Percentiles rank a stretch among this genome's conserved stretches.
phyloP scores from a whole-genome alignment of 441 rosid species.

The Gossypium trilobum region DNA sequence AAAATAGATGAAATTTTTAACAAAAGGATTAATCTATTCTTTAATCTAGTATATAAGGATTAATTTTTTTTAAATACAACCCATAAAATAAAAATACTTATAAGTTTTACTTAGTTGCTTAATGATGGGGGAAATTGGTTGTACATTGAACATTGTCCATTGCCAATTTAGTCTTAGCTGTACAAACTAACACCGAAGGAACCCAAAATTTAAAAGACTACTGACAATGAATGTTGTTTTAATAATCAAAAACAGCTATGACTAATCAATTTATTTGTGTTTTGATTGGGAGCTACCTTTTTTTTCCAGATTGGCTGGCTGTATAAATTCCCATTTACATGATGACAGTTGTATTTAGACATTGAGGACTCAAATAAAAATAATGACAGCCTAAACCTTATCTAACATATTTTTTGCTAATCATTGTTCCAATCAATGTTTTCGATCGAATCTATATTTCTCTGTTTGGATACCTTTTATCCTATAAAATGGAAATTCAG shows the following conservation, averaged over 20 bases:
- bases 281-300: neutral
- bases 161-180: neutral
- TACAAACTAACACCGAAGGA: neutral
- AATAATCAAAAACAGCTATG: neutral
- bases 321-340: neutral
- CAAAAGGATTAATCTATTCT: no score
- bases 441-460: neutral
- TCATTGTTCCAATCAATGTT: conserved; percentile 3
- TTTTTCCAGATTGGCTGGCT: neutral
- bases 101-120: neutral
- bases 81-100: neutral
- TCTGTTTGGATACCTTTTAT: neutral
- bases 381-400: neutral
- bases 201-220: neutral
- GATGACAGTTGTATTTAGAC: neutral
- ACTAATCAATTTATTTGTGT: neutral
- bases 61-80: no score
- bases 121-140: neutral
- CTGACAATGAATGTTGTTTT: neutral
- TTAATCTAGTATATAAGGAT: no score
- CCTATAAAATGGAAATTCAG: neutral
- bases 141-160: neutral
- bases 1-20: no score
- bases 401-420: neutral
- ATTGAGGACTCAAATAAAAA: neutral